Conservation (phyloP, 805 yeast species). For the Cyberlindnera lachancei region DNA sequence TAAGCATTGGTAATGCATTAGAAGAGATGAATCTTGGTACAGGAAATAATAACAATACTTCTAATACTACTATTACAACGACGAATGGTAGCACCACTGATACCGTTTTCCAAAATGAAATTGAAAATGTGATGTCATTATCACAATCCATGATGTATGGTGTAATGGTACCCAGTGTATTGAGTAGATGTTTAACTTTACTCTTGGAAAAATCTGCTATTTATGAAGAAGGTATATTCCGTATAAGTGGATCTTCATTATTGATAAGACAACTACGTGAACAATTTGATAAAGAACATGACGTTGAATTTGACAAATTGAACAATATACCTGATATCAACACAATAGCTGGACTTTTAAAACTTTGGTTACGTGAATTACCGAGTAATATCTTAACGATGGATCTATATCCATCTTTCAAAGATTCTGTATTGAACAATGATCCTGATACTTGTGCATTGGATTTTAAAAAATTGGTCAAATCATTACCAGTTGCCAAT, state of each 20-base stretch:
- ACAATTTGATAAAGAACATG: constrained; percentile 58
- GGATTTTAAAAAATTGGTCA: constrained; percentile 26
- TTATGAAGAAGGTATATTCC: constrained; percentile 85
- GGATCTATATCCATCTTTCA: constrained; percentile 34
- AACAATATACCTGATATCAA: constrained; percentile 56
- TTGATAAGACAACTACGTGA: constrained; percentile 63
- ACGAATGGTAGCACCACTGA: no score
- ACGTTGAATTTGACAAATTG: constrained; percentile 51
- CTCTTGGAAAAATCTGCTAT: constrained; percentile 60
- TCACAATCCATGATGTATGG: constrained; percentile 42
- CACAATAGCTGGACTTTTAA: constrained; percentile 79
- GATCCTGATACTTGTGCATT: constrained; percentile 23
- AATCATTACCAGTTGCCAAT: constrained; percentile 43
- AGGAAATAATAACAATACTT: constrained; percentile 17
- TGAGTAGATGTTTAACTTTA: constrained; percentile 66
- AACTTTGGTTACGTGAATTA: constrained; percentile 72
- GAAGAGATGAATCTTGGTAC: constrained; percentile 23
- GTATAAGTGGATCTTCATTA: constrained; percentile 83
- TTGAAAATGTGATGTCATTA: constrained; percentile 42
- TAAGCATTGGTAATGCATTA: constrained; percentile 24
- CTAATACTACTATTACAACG: no score
- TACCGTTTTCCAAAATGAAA: constrained; percentile 66
- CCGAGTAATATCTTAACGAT: constrained; percentile 64
- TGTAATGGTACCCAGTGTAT: constrained; percentile 57
- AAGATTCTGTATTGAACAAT: constrained; percentile 17